Evolutionary conservation across 768 basidiomycete species (phyloP), one percentile per base, ranked within the genome.

Genomic region (Boletus sp.): DNA sequence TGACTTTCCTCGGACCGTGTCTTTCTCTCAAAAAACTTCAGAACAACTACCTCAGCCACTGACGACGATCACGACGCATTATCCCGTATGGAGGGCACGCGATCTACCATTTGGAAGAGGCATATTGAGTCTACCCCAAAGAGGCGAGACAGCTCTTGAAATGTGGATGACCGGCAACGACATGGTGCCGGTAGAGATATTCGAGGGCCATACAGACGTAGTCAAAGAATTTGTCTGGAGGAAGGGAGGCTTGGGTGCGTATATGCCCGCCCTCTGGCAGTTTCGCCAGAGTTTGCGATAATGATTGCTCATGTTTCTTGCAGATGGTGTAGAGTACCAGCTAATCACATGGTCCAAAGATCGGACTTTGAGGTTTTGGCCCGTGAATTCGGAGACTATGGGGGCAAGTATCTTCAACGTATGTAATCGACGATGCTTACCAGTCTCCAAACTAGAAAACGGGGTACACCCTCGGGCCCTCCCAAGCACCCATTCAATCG

Each of bases 141-240:
- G 96, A 52, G 90, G 93, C 4, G 87, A 88, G 60, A 90, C 89
- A 17, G 79, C 82, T 0, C 77, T 98, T 18, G 91, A 94, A 67
- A 90, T 98, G 87, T 98, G 87, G 77, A 77, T 78, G 18, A 60
- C 75, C 12, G 65, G 57, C 2, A 62, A 69, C 41, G 59, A 65
- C 36, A 39, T 45, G 35, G 60, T 52, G 10, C 85, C 87, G 2
- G 83, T 92, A 6, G 85, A 90, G 61, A 75, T 78, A 7, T 96
- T 95, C 62, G 89, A 91, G 62, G 94, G 94, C 0, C 94, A 96
- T 72, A 82, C 85, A 0, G 94, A 96, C 60, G 92, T 94, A 2
- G 96, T 98, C 18, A 97, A 96, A 66, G 96, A 99, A 73, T 99
- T 96, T 69, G 94, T 99, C 2, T 99, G 97, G 97, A 78, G 97